Conservation (phyloP, 768 basidiomycete species). For the Kwoniella botswanensis region DNA sequence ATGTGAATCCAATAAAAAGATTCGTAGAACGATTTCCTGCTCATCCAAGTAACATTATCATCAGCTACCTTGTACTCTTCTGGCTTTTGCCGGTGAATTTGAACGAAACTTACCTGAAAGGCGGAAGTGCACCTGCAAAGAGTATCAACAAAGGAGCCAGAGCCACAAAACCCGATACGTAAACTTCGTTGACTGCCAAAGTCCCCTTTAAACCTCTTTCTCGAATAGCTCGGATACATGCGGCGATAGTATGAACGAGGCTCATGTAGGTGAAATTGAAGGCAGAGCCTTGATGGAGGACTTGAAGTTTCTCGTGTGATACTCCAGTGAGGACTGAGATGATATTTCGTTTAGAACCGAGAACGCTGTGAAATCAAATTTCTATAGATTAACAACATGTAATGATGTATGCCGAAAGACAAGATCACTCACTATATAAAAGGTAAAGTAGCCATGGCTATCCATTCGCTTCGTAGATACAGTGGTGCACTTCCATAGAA, state of each 20-base stretch:
- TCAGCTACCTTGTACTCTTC: background rate
- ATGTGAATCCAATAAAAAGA: slow-evolving; percentile 6
- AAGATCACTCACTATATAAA: slow-evolving; percentile 47
- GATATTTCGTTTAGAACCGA: slow-evolving; percentile 59
- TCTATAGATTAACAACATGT: background rate
- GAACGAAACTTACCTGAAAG: slow-evolving; percentile 6
- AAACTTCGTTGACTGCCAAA: slow-evolving; percentile 44
- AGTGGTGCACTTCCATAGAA: slow-evolving; percentile 24
- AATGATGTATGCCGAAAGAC: too few relatives aligned
- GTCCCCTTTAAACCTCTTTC: slow-evolving; percentile 45
- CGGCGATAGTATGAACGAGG: slow-evolving; percentile 58
- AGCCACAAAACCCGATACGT: slow-evolving; percentile 58
- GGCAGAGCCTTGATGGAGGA: slow-evolving; percentile 50
- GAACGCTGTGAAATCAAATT: slow-evolving; percentile 42
- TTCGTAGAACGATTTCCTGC: slow-evolving; percentile 19
- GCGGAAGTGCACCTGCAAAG: slow-evolving; percentile 10
- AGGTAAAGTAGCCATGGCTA: slow-evolving; percentile 59
- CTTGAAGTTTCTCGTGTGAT: slow-evolving; percentile 60
- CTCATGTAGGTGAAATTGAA: slow-evolving; percentile 55
- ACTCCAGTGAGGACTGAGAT: slow-evolving; percentile 55
- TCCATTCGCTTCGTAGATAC: slow-evolving; percentile 56
- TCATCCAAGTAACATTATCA: background rate
- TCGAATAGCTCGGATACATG: slow-evolving; percentile 51
- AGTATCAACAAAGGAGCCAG: slow-evolving; percentile 55
- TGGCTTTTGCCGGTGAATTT: too few relatives aligned